Evolutionary conservation across 768 basidiomycete species (phyloP).

Genomic region (Mycena crocata): DNA sequence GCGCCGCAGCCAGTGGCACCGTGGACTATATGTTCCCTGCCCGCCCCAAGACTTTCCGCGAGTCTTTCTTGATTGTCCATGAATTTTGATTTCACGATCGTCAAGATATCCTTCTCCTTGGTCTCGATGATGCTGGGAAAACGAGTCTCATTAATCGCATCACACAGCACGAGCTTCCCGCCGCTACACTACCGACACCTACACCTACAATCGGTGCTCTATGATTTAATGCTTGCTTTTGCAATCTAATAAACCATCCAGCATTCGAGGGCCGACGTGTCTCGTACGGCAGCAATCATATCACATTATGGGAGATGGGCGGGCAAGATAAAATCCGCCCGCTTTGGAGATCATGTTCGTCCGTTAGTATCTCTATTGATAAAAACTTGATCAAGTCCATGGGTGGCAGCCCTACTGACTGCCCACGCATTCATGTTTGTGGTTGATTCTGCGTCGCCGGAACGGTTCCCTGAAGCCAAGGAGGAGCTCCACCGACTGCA

Average conservation of each 20-base stretch:
- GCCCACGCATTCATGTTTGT: constrained; percentile 66
- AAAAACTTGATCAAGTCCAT: background rate
- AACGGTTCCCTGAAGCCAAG: constrained; percentile 58
- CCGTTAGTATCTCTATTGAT: background rate
- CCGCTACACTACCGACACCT: constrained; percentile 24
- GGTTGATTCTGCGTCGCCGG: constrained; percentile 61
- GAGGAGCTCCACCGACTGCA: constrained; percentile 48
- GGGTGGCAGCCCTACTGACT: background rate
- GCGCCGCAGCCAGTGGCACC: background rate
- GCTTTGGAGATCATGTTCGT: constrained; percentile 50
- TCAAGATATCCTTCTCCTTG: constrained; percentile 20
- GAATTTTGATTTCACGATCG: background rate
- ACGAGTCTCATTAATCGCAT: constrained; percentile 44
- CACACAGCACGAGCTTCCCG: constrained; percentile 37
- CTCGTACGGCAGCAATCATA: constrained; percentile 56
- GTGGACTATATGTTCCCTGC: background rate
- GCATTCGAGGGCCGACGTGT: constrained; percentile 62
- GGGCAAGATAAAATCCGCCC: constrained; percentile 60
- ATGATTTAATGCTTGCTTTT: background rate
- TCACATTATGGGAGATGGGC: constrained; percentile 68
- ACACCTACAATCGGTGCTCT: constrained; percentile 46
- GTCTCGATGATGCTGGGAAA: constrained; percentile 45
- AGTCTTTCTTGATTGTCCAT: background rate
- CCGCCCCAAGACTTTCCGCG: background rate
- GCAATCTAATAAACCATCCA: background rate